Evolutionary conservation across 2,329 filamentous ascomycete species (phyloP), one percentile per base, ranked within the genome.

Genomic region (Aspergillus nomiae): DNA sequence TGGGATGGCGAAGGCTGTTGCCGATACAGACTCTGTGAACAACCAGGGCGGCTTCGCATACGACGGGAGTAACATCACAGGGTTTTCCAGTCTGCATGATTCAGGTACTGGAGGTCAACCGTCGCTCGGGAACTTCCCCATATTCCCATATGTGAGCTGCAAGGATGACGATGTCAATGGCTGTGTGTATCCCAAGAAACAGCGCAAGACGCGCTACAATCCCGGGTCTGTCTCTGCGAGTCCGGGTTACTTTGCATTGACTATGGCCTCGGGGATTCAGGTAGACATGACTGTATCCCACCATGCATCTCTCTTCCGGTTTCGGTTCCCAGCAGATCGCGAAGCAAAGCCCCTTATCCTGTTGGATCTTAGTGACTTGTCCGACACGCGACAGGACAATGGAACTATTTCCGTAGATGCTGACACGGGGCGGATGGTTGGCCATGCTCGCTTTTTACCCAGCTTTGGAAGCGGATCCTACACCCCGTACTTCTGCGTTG

Each of bases 61-160:
- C 1, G 84, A 86, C 65, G 82, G 80, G 19, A 82, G 80, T 61
- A 80, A 76, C 45, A 76, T 86, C 55, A 82, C 81, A 12, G 84
- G 84, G 12, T 86, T 86, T 71, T 78, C 76, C 10, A 74, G 77
- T 10, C 78, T 84, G 76, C 83, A 85, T 62, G 83, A 85, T 68
- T 80, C 77, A 16, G 83, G 83, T 11, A 84, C 82, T 51, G 82
- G 82, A 58, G 80, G 79, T 38, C 71, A 76, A 12, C 88, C 89
- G 0, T 91, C 88, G 5, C 79, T 92, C 1, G 90, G 90, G 7
- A 91, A 91, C 71, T 92, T 92, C 60, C 87, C 90, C 1, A 78
- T 92, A 1, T 92, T 92, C 67, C 84, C 90, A 0, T 89, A 90
- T 69, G 77, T 83, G 11, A 81, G 82, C 41, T 92, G 90, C 68